Percentiles rank a stretch among this genome's conserved stretches.
phyloP scores from a whole-genome alignment of 768 basidiomycete species.

The Hysterangium stoloniferum region DNA sequence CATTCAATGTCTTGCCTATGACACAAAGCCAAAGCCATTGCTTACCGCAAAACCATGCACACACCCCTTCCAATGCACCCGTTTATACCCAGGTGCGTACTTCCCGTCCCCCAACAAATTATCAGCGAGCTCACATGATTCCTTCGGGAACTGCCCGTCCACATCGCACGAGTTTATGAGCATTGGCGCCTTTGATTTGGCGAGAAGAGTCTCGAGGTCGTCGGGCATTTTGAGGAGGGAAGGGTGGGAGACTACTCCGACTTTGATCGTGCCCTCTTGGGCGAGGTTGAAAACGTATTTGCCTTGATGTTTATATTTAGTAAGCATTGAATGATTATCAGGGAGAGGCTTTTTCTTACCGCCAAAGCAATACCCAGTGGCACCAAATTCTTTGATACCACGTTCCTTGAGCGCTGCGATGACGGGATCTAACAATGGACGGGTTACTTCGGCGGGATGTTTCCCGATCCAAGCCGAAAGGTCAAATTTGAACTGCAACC shows the following conservation, averaged over 20 bases:
- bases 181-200: conserved; percentile 42
- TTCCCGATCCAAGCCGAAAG: neutral
- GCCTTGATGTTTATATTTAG: no score
- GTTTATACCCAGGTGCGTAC: conserved; percentile 14
- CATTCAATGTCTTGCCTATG: no score
- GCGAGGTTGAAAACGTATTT: conserved; percentile 13
- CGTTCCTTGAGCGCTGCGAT: conserved; percentile 8
- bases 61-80: conserved; percentile 14
- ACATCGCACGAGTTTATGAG: conserved; percentile 55
- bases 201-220: conserved; percentile 11
- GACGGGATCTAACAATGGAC: conserved; percentile 8
- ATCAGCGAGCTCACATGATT: conserved; percentile 13
- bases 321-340: neutral
- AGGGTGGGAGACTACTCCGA: conserved; percentile 7
- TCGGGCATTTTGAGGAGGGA: conserved; percentile 8
- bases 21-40: neutral
- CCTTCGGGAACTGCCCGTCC: conserved; percentile 13
- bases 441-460: conserved; percentile 3
- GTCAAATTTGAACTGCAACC: neutral
- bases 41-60: conserved; percentile 22
- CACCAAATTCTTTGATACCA: conserved; percentile 10
- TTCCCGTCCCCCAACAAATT: conserved; percentile 19
- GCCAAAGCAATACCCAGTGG: conserved; percentile 10
- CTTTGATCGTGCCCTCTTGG: conserved; percentile 10
- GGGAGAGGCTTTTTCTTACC: neutral